A percentile compares a stretch with the other conserved stretches of the same genome.
phyloP scores from a whole-genome alignment of 495 filamentous ascomycete genomes.

The Talaromyces stipitatus region DNA sequence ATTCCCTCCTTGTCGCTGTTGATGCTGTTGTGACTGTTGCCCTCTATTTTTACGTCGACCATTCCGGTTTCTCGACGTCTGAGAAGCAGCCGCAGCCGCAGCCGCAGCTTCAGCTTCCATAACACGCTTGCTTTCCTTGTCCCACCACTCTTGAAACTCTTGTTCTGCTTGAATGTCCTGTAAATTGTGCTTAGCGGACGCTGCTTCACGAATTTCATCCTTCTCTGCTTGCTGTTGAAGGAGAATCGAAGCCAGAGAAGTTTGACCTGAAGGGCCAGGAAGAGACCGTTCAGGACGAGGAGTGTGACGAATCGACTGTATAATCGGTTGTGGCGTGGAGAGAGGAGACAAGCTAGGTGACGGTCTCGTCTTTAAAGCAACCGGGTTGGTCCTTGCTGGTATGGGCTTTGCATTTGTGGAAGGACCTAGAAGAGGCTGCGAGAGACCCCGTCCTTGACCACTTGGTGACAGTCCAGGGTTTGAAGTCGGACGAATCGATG shows the following conservation, averaged over 20 bases:
- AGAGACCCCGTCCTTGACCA: slow-evolving; percentile 17
- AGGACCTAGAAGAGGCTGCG: slow-evolving; percentile 16
- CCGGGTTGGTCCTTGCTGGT: slow-evolving; percentile 9
- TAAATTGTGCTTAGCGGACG: slow-evolving; percentile 69
- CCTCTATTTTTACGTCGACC: slow-evolving; percentile 20
- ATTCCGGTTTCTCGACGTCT: not conserved
- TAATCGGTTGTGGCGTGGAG: slow-evolving; percentile 23
- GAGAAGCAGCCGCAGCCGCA: slow-evolving; percentile 8
- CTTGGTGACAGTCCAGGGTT: slow-evolving; percentile 15
- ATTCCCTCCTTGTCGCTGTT: not conserved
- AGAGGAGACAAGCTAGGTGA: slow-evolving; percentile 10
- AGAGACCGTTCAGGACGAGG: slow-evolving; percentile 25
- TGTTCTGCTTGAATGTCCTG: slow-evolving; percentile 95
- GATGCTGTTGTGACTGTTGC: slow-evolving; percentile 1
- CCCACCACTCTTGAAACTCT: slow-evolving; percentile 98
- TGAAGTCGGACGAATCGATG: slow-evolving; percentile 23
- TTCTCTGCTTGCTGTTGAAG: slow-evolving; percentile 81
- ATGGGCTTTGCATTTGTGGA: slow-evolving; percentile 15
- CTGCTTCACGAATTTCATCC: slow-evolving; percentile 70
- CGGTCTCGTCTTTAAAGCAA: slow-evolving; percentile 4
- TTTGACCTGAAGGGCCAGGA: slow-evolving; percentile 31
- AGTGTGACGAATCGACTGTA: slow-evolving; percentile 44
- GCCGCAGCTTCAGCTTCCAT: slow-evolving; percentile 51
- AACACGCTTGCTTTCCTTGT: slow-evolving; percentile 71
- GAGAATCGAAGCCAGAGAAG: slow-evolving; percentile 83